phyloP scores from a whole-genome alignment of 2,329 filamentous ascomycete genomes.

The Lasiodiplodia theobromae region DNA sequence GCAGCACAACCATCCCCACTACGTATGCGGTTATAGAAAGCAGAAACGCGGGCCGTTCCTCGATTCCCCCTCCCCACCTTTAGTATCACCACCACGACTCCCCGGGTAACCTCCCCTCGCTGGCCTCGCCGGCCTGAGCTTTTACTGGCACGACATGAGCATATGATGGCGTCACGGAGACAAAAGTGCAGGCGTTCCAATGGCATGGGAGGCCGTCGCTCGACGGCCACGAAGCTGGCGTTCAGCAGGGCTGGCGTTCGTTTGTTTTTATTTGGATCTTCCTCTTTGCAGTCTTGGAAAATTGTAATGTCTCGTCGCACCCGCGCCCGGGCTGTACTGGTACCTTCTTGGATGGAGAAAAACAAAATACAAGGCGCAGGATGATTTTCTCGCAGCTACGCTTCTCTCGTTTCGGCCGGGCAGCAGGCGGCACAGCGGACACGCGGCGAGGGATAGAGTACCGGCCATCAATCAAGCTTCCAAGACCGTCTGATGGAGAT shows the following conservation, averaged over 20 bases:
- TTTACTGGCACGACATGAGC: slow-evolving; percentile 42
- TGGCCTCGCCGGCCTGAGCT: slow-evolving; percentile 19
- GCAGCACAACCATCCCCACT: background rate
- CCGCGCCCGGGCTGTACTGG: slow-evolving; percentile 28
- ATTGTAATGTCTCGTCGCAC: slow-evolving; percentile 27
- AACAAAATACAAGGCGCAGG: slow-evolving; percentile 23
- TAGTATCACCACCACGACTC: background rate
- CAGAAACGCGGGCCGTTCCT: slow-evolving; percentile 39
- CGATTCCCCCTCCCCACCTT: slow-evolving; percentile 34
- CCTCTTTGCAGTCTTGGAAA: slow-evolving; percentile 31
- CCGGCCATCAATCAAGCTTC: slow-evolving; percentile 27
- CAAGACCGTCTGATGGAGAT: slow-evolving; percentile 24
- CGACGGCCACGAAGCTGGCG: slow-evolving; percentile 45
- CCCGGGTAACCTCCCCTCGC: slow-evolving; percentile 6
- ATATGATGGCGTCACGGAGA: slow-evolving; percentile 51
- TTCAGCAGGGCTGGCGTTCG: slow-evolving; percentile 47
- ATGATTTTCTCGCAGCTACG: slow-evolving; percentile 6
- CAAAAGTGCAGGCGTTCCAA: slow-evolving; percentile 49
- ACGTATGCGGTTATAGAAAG: slow-evolving; percentile 33
- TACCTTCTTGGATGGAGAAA: slow-evolving; percentile 28
- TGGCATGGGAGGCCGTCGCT: slow-evolving; percentile 43
- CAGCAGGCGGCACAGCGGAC: slow-evolving; percentile 14
- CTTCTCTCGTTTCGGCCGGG: slow-evolving; percentile 12
- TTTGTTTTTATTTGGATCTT: slow-evolving; percentile 42
- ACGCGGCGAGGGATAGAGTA: slow-evolving; percentile 20